Evolutionary conservation across 176 grass and related monocot species (phyloP).

Genomic region (Oryza punctata): DNA sequence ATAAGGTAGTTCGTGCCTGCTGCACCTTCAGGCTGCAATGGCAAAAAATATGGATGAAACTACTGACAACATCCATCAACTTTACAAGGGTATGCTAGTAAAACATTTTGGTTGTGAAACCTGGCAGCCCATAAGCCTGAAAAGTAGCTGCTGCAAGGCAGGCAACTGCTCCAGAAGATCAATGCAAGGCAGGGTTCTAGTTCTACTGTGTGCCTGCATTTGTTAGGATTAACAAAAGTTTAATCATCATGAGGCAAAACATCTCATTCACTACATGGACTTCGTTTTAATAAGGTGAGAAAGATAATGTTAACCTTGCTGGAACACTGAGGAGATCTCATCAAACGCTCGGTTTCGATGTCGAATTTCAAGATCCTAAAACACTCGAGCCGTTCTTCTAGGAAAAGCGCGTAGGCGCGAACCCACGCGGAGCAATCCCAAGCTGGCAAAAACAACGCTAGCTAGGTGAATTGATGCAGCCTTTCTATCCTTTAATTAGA

Average conservation of each 20-base stretch:
- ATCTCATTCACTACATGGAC: neutral
- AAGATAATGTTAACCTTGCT: slow-evolving; percentile 46
- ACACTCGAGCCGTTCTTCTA: slow-evolving; percentile 89
- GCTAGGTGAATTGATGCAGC: neutral
- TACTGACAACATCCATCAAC: slow-evolving; percentile 12
- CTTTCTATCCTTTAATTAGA: neutral
- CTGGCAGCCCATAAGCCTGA: slow-evolving; percentile 81
- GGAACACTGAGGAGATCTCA: slow-evolving; percentile 55
- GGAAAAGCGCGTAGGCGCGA: slow-evolving; percentile 79
- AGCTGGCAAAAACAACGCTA: slow-evolving; percentile 43
- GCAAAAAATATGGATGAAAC: slow-evolving; percentile 13
- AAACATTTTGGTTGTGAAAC: slow-evolving; percentile 30
- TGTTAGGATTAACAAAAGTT: neutral
- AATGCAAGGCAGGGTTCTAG: slow-evolving; percentile 56
- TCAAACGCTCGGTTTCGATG: slow-evolving; percentile 75
- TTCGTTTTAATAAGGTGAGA: neutral
- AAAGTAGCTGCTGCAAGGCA: slow-evolving; percentile 87
- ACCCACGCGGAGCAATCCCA: slow-evolving; percentile 96
- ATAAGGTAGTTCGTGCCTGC: slow-evolving; percentile 78
- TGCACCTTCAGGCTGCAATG: slow-evolving; percentile 90
- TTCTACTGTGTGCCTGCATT: slow-evolving; percentile 80
- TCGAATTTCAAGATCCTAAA: slow-evolving; percentile 82
- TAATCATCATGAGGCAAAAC: neutral
- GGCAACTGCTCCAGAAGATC: slow-evolving; percentile 95
- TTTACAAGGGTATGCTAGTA: neutral